Percentiles rank a stretch among this genome's conserved stretches.
Evolutionary conservation across 805 yeast species (phyloP).

Genomic region (Yarrowia sp.): DNA sequence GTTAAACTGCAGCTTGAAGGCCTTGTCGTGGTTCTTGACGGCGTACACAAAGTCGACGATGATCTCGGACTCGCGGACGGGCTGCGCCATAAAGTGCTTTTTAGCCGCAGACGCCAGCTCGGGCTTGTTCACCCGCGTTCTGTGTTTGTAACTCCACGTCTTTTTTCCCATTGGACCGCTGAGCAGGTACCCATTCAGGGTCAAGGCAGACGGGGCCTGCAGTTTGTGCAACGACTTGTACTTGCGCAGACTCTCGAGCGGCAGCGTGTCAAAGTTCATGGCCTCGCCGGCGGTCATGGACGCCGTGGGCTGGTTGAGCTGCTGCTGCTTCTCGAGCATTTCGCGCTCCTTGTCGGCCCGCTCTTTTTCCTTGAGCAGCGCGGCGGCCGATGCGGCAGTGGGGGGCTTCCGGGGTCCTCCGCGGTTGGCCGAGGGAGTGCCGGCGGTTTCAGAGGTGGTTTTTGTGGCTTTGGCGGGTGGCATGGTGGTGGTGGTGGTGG

Average conservation of each 20-base stretch:
- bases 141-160: constrained; percentile 56
- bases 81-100: constrained; percentile 67
- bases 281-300: constrained; percentile 31
- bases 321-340: constrained; percentile 28
- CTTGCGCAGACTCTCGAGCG: constrained; percentile 68
- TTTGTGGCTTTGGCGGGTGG: constrained; percentile 32
- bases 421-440: constrained; percentile 18
- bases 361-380: constrained; percentile 26
- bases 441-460: constrained; percentile 6
- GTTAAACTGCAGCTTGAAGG: constrained; percentile 44
- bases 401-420: constrained; percentile 25
- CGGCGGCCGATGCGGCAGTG: constrained; percentile 19
- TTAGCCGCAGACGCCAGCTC: constrained; percentile 68
- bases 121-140: constrained; percentile 59
- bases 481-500: background rate
- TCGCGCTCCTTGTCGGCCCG: constrained; percentile 35
- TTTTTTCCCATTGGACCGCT: constrained; percentile 76
- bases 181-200: constrained; percentile 72
- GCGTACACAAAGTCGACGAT: constrained; percentile 88
- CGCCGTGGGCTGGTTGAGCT: constrained; percentile 19
- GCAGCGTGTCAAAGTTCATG: constrained; percentile 70
- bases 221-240: constrained; percentile 70
- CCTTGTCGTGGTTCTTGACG: constrained; percentile 69
- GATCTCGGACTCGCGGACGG: constrained; percentile 81
- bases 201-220: constrained; percentile 61